phyloP scores from a whole-genome alignment of 495 filamentous ascomycete species.

The Pyronema domesticum region DNA sequence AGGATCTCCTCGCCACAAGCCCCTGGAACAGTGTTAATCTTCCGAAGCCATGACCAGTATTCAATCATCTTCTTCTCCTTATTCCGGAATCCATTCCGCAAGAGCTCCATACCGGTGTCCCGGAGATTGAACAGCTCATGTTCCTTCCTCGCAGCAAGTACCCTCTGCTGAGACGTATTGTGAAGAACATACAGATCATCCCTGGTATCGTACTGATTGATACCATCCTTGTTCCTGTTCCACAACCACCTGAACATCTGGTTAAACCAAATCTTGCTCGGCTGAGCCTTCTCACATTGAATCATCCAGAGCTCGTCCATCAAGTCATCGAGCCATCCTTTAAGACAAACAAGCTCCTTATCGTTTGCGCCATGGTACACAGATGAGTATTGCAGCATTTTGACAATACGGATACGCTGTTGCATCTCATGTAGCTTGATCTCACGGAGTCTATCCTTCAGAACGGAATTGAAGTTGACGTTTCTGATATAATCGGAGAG shows the following conservation, averaged over 20 bases:
- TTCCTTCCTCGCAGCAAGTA: constrained; percentile 2
- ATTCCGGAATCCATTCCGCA: constrained; percentile 1
- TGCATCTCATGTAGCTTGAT: constrained; percentile 3
- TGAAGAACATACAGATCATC: constrained; percentile 3
- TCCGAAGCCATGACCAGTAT: background rate
- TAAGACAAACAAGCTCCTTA: constrained; percentile 2
- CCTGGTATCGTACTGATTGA: background rate
- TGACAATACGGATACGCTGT: constrained; percentile 2
- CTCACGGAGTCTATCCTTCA: constrained; percentile 3
- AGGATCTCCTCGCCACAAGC: constrained; percentile 3
- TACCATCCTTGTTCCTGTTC: background rate
- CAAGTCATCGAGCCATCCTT: constrained; percentile 2
- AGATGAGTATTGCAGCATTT: background rate
- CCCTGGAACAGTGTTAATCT: background rate
- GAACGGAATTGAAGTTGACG: constrained; percentile 1
- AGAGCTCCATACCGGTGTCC: constrained; percentile 1
- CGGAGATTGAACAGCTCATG: constrained; percentile 5
- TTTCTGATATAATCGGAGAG: background rate
- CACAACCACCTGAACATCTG: constrained; percentile 4
- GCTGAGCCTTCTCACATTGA: background rate
- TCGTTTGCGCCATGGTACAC: background rate
- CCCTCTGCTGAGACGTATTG: background rate
- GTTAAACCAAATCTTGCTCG: constrained; percentile 2
- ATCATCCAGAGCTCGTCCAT: constrained; percentile 2
- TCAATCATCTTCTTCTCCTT: constrained; percentile 6